Percentiles rank a stretch among this genome's conserved stretches.
Conservation (phyloP, 169 alveolate genomes). For the Plasmodium fragile region DNA sequence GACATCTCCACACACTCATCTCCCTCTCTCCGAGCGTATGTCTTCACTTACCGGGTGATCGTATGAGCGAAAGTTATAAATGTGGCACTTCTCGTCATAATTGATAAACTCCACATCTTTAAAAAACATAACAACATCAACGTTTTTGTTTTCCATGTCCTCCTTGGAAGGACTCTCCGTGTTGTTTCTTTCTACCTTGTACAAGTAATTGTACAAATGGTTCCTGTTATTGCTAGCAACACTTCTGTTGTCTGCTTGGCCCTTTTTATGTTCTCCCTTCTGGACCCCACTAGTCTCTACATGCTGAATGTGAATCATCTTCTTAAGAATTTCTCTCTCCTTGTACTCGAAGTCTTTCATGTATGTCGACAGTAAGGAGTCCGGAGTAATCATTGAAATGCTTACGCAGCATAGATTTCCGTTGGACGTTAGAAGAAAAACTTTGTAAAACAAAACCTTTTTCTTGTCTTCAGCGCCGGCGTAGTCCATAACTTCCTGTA, state of each 20-base stretch:
- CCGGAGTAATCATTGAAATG: conserved; percentile 50
- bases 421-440: conserved; percentile 66
- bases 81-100: conserved; percentile 58
- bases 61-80: conserved; percentile 60
- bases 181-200: conserved; percentile 27
- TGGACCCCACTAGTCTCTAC: not conserved
- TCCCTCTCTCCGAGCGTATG: not conserved
- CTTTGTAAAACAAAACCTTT: conserved; percentile 23
- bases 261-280: not conserved
- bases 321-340: conserved; percentile 53
- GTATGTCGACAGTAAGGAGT: conserved; percentile 26
- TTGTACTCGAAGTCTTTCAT: conserved; percentile 51
- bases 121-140: conserved; percentile 50
- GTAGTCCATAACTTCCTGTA: conserved; percentile 40
- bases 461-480: conserved; percentile 16
- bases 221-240: not conserved
- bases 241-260: not conserved
- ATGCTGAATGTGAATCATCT: conserved; percentile 39
- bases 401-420: conserved; percentile 54
- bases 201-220: conserved; percentile 46
- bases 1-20: not conserved
- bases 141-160: not conserved
- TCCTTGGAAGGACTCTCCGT: not conserved
- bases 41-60: conserved; percentile 58
- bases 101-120: conserved; percentile 54